Percentiles rank a stretch among this genome's conserved stretches.
phyloP scores from a whole-genome alignment of 2,329 filamentous ascomycete genomes.

The Clathrospora elynae region DNA sequence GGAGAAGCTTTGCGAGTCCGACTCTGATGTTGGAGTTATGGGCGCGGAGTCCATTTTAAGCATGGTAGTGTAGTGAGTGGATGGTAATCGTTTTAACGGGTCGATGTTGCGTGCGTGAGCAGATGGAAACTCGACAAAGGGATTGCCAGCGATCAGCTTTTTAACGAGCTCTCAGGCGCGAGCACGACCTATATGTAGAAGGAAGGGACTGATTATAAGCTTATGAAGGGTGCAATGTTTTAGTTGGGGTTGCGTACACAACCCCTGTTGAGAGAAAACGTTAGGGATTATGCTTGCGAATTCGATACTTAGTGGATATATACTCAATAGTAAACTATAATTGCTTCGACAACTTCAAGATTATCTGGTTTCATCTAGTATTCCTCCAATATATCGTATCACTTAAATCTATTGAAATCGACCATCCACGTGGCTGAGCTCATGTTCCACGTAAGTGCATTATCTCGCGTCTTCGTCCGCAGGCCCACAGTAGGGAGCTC shows the following conservation, averaged over 20 bases:
- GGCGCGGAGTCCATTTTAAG: background rate
- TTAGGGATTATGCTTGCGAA: conserved; percentile 11
- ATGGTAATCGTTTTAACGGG: background rate
- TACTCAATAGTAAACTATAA: too few relatives aligned
- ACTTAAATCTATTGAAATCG: too few relatives aligned
- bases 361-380: too few relatives aligned
- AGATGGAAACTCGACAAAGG: too few relatives aligned
- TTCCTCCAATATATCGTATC: too few relatives aligned
- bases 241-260: conserved; percentile 2
- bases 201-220: too few relatives aligned
- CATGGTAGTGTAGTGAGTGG: background rate
- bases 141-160: too few relatives aligned
- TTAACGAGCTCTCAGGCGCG: too few relatives aligned
- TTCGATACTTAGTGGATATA: too few relatives aligned
- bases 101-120: background rate
- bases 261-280: background rate
- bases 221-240: background rate
- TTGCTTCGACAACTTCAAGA: conserved; percentile 1
- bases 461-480: background rate
- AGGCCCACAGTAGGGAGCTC: background rate
- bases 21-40: conserved; percentile 11
- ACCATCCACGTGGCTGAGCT: too few relatives aligned
- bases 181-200: too few relatives aligned
- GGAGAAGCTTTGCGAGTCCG: conserved; percentile 12
- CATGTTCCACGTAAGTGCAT: too few relatives aligned